phyloP scores from a whole-genome alignment of 2,329 filamentous ascomycete genomes.

The Ascochyta lentis region DNA sequence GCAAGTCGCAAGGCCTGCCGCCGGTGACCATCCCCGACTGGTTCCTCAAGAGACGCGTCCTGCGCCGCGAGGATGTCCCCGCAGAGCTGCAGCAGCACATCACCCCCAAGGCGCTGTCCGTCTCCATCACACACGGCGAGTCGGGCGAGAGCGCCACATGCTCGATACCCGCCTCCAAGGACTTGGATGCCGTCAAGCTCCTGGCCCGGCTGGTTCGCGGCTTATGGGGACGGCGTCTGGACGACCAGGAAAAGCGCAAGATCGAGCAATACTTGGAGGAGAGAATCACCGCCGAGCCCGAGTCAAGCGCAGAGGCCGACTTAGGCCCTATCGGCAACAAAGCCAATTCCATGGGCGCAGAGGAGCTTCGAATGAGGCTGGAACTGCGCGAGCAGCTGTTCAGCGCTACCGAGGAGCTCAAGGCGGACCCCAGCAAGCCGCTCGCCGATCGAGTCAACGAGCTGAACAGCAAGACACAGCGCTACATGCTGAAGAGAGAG shows the following conservation, averaged over 20 bases:
- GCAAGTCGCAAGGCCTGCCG: slow-evolving; percentile 43
- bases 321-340: slow-evolving; percentile 14
- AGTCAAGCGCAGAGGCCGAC: background rate
- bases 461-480: slow-evolving; percentile 22
- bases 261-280: slow-evolving; percentile 31
- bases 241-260: slow-evolving; percentile 31
- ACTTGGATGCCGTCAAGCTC: slow-evolving; percentile 27
- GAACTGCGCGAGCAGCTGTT: slow-evolving; percentile 13
- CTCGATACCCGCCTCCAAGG: slow-evolving; percentile 27
- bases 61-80: slow-evolving; percentile 44
- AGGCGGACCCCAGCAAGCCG: slow-evolving; percentile 18
- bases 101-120: slow-evolving; percentile 24
- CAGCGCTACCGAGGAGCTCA: slow-evolving; percentile 18
- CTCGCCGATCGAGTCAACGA: slow-evolving; percentile 23
- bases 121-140: slow-evolving; percentile 33
- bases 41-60: slow-evolving; percentile 63
- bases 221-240: slow-evolving; percentile 31
- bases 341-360: slow-evolving; percentile 12
- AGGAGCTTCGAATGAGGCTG: slow-evolving; percentile 10
- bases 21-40: slow-evolving; percentile 61
- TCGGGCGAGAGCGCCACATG: slow-evolving; percentile 36
- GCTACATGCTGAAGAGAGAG: slow-evolving; percentile 23
- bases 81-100: slow-evolving; percentile 15
- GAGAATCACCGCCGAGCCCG: slow-evolving; percentile 8
- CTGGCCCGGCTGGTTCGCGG: slow-evolving; percentile 36